phyloP scores from a whole-genome alignment of 2,329 filamentous ascomycete species.

The Colletotrichum sp. region DNA sequence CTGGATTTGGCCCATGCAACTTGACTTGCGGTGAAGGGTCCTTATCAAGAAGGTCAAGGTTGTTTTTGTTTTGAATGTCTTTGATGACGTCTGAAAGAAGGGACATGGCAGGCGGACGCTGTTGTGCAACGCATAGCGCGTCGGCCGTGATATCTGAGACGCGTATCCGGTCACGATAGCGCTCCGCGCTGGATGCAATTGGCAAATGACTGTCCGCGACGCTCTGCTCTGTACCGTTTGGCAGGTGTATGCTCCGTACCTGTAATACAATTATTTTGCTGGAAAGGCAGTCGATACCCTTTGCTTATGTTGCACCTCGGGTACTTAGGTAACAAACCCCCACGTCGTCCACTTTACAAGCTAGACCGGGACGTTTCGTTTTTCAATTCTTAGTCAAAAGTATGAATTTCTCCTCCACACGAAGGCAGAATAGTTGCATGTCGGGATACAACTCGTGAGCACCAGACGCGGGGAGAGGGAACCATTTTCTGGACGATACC shows the following conservation, averaged over 20 bases:
- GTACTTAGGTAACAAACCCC: background rate
- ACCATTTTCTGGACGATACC: background rate
- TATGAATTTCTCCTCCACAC: background rate
- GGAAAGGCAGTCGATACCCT: background rate
- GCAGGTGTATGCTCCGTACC: background rate
- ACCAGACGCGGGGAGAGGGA: background rate
- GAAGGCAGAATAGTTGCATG: background rate
- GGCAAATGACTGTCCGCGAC: background rate
- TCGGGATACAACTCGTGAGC: background rate
- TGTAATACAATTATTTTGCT: background rate
- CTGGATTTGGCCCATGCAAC: background rate
- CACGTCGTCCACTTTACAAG: background rate
- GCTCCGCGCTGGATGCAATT: background rate
- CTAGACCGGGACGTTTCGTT: background rate
- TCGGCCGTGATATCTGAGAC: background rate
- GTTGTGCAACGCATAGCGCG: background rate
- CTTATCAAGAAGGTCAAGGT: background rate
- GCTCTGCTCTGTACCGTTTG: background rate
- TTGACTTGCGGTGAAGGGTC: background rate
- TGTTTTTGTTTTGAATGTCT: background rate
- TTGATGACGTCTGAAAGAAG: background rate
- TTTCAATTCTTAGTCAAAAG: background rate
- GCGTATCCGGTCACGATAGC: background rate
- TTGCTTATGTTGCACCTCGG: background rate
- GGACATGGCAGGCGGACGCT: background rate